Evolutionary conservation across 495 filamentous ascomycete species (phyloP).

Genomic region (Darksidea phi): DNA sequence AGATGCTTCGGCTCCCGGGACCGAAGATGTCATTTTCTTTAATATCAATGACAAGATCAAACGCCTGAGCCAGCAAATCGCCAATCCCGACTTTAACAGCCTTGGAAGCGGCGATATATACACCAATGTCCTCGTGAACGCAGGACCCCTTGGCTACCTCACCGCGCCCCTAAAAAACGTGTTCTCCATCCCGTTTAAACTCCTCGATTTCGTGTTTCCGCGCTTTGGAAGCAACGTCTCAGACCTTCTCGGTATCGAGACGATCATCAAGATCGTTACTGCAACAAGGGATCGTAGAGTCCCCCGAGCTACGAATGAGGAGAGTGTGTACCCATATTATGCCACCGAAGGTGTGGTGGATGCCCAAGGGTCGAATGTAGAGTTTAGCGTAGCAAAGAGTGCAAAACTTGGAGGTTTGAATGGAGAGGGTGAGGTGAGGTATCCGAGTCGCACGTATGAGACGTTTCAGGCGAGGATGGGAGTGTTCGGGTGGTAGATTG

Average conservation of each 20-base stretch:
- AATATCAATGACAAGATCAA: slow-evolving; percentile 4
- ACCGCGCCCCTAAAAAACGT: slow-evolving; percentile 7
- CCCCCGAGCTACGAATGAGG: slow-evolving; percentile 4
- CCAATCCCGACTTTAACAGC: background rate
- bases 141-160: slow-evolving; percentile 9
- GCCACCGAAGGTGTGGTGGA: slow-evolving; percentile 7
- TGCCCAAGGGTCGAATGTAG: background rate
- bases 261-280: slow-evolving; percentile 17
- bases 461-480: slow-evolving; percentile 18
- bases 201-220: slow-evolving; percentile 17
- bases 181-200: background rate
- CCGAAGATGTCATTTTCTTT: background rate
- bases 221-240: slow-evolving; percentile 22
- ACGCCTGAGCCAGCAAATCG: background rate
- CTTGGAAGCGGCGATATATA: slow-evolving; percentile 30
- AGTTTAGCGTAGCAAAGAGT: background rate
- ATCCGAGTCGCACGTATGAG: slow-evolving; percentile 28
- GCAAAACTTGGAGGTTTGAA: slow-evolving; percentile 4
- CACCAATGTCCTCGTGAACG: slow-evolving; percentile 16
- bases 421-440: slow-evolving; percentile 4
- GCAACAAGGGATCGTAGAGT: slow-evolving; percentile 27
- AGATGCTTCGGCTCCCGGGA: background rate
- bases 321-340: slow-evolving; percentile 17
- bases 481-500: slow-evolving; percentile 8
- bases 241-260: slow-evolving; percentile 22